Base-by-base conservation (phyloP, 148 eudicot species). In the Salicornia ramosissima region DNA sequence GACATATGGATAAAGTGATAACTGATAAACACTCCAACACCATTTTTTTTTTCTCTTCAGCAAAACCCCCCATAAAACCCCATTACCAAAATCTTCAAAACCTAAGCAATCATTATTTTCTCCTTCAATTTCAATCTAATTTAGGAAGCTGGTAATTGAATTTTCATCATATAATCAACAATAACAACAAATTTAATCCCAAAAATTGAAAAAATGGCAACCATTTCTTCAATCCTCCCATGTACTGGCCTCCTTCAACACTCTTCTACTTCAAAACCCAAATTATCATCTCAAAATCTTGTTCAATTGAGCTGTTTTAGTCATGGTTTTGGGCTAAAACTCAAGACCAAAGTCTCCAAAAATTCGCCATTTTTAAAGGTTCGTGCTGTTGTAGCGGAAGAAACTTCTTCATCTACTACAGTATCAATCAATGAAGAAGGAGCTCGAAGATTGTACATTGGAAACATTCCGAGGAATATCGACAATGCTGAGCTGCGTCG, bases 391-490 rank as follows among this genome's bases (percentile, higher is more conserved):
- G 75, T 63, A 4, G 64, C 76, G 16, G 75, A 72, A 72, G 62
- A 71, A 24, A 52, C 72, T 36, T 66, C 74, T n/a, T 21, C 74
- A 43, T 50, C 40, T 0, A 34, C 68, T 46, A 57, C 69, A 12
- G 24, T 66, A 47, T 42, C 71, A 22, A 57, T 67, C 15, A 46
- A 55, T 51, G 71, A 34, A 4, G 87, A 77, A 21, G 79, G 73
- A 13, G 85, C 83, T 36, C 75, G 82, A 50, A 73, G 83, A 53
- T 43, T 87, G 39, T 85, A 83, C 74, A 83, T 88, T 31, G 87
- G 90, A 19, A 86, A 90, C 80, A 86, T 86, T 63, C 86, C 96
- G n/a, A 55, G 96, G 34, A 84, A 77, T 59, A 54, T 86, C 45
- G 75, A 73, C 46, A 87, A 80, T 66, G 85, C 87, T 39, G 87